These are phyloP conservation scores for Theobroma grandiflorum DNA, from an alignment of 441 rosid species.

Conservation along the genomic window DNA sequence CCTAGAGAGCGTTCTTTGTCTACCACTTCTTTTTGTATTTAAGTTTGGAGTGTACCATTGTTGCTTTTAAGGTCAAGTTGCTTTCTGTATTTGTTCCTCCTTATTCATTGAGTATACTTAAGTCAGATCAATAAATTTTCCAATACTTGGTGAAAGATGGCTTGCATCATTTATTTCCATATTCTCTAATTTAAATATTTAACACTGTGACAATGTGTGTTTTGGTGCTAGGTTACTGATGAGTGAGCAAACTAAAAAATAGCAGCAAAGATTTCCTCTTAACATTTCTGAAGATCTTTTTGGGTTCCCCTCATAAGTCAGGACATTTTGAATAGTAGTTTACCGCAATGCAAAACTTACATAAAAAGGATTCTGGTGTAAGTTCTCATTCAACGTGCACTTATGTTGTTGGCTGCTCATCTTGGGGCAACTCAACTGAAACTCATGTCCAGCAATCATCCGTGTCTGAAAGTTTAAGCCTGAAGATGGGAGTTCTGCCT, in stretches of 20 bases:
- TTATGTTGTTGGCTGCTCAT: constrained; percentile 46
- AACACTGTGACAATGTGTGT: constrained; percentile 4
- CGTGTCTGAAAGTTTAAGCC: constrained; percentile 49
- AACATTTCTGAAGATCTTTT: constrained; percentile 26
- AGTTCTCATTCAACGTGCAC: constrained; percentile 37
- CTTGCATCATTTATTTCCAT: background rate
- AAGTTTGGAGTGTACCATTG: background rate
- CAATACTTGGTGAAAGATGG: background rate
- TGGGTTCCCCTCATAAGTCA: constrained; percentile 20
- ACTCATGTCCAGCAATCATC: constrained; percentile 39
- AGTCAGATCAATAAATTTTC: background rate
- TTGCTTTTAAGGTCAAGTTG: background rate
- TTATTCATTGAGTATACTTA: background rate
- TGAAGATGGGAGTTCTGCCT: constrained; percentile 56
- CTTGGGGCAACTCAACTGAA: constrained; percentile 48
- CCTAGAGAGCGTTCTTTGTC: background rate
- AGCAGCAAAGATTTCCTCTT: constrained; percentile 18
- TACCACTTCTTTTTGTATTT: background rate
- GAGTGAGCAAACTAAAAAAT: constrained; percentile 12
- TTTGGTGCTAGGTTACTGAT: constrained; percentile 21
- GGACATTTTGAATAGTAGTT: constrained; percentile 19
- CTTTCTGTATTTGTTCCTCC: constrained; percentile 9
- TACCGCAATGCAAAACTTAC: constrained; percentile 44
- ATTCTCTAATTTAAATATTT: constrained; percentile 15
- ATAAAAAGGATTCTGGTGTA: constrained; percentile 44